These are phyloP conservation scores for Phytopythium boreale DNA, from an alignment of 352 stramenopile genomes.

Conservation along the genomic window DNA sequence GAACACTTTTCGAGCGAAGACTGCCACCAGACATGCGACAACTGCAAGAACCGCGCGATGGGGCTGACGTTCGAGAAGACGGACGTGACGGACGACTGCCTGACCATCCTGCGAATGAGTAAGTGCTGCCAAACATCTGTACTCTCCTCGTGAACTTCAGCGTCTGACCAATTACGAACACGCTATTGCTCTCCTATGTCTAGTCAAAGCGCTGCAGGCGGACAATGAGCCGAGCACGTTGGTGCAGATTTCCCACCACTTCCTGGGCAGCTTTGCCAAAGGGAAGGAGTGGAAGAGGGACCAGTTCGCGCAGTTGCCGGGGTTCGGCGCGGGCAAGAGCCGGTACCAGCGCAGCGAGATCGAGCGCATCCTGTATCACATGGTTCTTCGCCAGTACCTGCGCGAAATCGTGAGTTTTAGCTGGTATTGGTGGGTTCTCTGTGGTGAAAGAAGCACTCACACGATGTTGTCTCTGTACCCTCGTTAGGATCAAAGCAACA, in stretches of 20 bases:
- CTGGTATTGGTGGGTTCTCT: background rate
- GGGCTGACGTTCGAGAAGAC: slow-evolving; percentile 67
- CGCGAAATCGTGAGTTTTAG: slow-evolving; percentile 59
- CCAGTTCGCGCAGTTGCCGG: slow-evolving; percentile 48
- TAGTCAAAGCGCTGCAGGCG: slow-evolving; percentile 60
- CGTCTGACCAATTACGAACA: background rate
- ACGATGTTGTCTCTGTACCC: background rate
- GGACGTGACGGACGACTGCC: slow-evolving; percentile 76
- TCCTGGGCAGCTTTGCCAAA: slow-evolving; percentile 63
- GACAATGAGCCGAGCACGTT: slow-evolving; percentile 62
- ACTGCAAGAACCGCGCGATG: slow-evolving; percentile 79
- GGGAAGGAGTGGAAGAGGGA: slow-evolving; percentile 70
- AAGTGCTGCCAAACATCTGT: slow-evolving; percentile 11
- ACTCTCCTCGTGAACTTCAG: background rate
- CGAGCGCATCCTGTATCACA: slow-evolving; percentile 85
- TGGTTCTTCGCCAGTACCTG: slow-evolving; percentile 84
- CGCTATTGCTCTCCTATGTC: background rate
- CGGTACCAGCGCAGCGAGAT: slow-evolving; percentile 76
- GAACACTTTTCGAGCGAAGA: slow-evolving; percentile 78
- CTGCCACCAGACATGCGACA: slow-evolving; percentile 81
- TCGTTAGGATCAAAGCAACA: slow-evolving; percentile 71
- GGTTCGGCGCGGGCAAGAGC: slow-evolving; percentile 69
- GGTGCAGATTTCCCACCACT: slow-evolving; percentile 73
- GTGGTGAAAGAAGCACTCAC: background rate
- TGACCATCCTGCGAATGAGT: slow-evolving; percentile 59